These are phyloP conservation scores for Lactuca saligna DNA, from an alignment of 129 eudicot genomes.

Conservation along the genomic window DNA sequence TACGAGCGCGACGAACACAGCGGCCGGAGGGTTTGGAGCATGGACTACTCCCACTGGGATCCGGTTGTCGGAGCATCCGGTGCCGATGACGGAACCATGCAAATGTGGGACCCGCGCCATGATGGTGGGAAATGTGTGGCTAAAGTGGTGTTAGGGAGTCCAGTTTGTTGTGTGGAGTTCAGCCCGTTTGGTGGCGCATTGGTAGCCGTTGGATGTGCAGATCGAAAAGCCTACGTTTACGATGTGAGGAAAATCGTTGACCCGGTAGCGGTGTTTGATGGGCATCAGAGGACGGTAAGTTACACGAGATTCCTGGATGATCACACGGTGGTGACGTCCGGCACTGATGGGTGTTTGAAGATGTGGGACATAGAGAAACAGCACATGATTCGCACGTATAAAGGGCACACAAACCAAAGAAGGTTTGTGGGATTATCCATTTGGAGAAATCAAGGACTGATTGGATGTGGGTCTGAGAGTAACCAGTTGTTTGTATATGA, in stretches of 20 bases:
- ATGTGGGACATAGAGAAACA: slow-evolving; percentile 59
- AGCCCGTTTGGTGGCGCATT: slow-evolving; percentile 57
- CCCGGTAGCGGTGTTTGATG: slow-evolving; percentile 45
- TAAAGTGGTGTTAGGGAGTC: slow-evolving; percentile 49
- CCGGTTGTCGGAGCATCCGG: slow-evolving; percentile 69
- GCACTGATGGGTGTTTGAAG: slow-evolving; percentile 65
- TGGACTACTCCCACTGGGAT: slow-evolving; percentile 57
- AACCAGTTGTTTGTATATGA: slow-evolving; percentile 72
- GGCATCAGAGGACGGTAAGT: slow-evolving; percentile 59
- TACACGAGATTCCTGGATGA: slow-evolving; percentile 48
- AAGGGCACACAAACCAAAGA: slow-evolving; percentile 57
- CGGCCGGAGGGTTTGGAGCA: slow-evolving; percentile 70
- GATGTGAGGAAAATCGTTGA: slow-evolving; percentile 50
- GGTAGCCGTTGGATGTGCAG: slow-evolving; percentile 72
- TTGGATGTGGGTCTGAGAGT: slow-evolving; percentile 75
- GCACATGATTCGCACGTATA: slow-evolving; percentile 42
- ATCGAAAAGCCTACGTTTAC: slow-evolving; percentile 56
- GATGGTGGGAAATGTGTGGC: slow-evolving; percentile 49
- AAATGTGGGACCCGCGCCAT: slow-evolving; percentile 79
- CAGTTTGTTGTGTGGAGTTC: slow-evolving; percentile 72
- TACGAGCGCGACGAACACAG: slow-evolving; percentile 81
- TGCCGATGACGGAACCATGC: slow-evolving; percentile 82
- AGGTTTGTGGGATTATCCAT: slow-evolving; percentile 75
- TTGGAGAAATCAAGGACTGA: slow-evolving; percentile 56
- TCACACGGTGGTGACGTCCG: slow-evolving; percentile 57